Percentiles rank a stretch among this genome's conserved stretches.
Evolutionary conservation across 2,329 filamentous ascomycete genomes (phyloP).

Genomic region (Biscogniauxia marginata): DNA sequence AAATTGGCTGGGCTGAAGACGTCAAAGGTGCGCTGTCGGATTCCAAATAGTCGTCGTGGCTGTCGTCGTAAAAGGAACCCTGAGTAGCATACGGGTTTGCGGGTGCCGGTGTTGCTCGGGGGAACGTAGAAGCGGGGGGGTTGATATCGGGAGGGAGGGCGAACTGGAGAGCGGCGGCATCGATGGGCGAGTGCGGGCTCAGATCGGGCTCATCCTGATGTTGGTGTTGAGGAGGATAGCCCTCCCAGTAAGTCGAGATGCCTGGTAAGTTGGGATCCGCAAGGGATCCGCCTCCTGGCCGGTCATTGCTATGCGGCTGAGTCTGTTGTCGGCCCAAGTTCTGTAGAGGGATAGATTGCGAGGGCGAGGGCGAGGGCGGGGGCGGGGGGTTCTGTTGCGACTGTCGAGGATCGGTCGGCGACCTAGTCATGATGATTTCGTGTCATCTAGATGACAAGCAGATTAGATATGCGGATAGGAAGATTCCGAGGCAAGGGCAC

Average conservation of each 20-base stretch:
- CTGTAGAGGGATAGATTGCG: slow-evolving; percentile 70
- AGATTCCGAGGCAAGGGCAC: neutral
- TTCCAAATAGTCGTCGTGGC: slow-evolving; percentile 45
- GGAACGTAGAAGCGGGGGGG: slow-evolving; percentile 27
- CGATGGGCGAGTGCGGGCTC: slow-evolving; percentile 50
- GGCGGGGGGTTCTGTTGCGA: slow-evolving; percentile 45
- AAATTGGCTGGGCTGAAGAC: slow-evolving; percentile 54
- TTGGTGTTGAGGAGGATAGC: slow-evolving; percentile 42
- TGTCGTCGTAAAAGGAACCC: slow-evolving; percentile 43
- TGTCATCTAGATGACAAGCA: slow-evolving; percentile 28
- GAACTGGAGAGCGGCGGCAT: slow-evolving; percentile 51
- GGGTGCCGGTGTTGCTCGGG: slow-evolving; percentile 27
- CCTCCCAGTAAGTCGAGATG: slow-evolving; percentile 54
- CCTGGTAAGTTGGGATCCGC: slow-evolving; percentile 36
- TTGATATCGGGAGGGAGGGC: slow-evolving; percentile 54
- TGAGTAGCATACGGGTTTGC: slow-evolving; percentile 33
- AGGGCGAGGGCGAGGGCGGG: slow-evolving; percentile 41
- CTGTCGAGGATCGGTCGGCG: slow-evolving; percentile 40
- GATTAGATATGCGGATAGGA: neutral
- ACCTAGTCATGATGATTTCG: slow-evolving; percentile 43
- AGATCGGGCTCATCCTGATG: slow-evolving; percentile 34
- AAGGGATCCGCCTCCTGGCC: slow-evolving; percentile 17
- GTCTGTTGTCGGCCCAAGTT: slow-evolving; percentile 45
- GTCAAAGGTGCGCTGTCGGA: slow-evolving; percentile 61
- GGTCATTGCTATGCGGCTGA: slow-evolving; percentile 21